Conservation (phyloP, 495 filamentous ascomycete species). For the Hyaloscypha finlandica region DNA sequence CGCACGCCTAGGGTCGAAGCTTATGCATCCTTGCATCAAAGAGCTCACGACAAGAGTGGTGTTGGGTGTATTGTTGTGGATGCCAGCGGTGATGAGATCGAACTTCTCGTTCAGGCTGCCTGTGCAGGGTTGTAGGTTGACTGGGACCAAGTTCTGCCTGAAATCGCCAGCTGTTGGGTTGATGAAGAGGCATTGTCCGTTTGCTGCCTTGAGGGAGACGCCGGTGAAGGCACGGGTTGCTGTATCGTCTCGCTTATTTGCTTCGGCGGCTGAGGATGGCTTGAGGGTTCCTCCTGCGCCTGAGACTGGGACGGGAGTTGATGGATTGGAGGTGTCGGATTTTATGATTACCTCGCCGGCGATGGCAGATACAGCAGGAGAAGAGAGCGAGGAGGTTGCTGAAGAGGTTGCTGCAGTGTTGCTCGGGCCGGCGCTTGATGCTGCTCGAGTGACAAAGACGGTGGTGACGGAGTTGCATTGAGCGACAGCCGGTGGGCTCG, state of each 20-base stretch:
- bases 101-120: slow-evolving; percentile 54
- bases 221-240: slow-evolving; percentile 49
- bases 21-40: slow-evolving; percentile 53
- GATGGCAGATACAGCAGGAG: not conserved
- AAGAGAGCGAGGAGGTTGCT: slow-evolving; percentile 12
- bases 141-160: slow-evolving; percentile 55
- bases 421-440: not conserved
- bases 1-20: slow-evolving; percentile 47
- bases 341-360: not conserved
- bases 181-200: slow-evolving; percentile 52
- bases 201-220: slow-evolving; percentile 46
- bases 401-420: slow-evolving; percentile 4
- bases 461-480: not conserved
- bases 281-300: slow-evolving; percentile 49
- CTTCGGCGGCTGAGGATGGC: slow-evolving; percentile 49
- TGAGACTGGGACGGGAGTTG: slow-evolving; percentile 50
- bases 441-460: not conserved
- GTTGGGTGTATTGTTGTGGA: slow-evolving; percentile 44
- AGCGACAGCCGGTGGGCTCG: not conserved
- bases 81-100: slow-evolving; percentile 53
- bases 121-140: slow-evolving; percentile 46
- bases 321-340: slow-evolving; percentile 40
- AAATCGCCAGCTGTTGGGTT: slow-evolving; percentile 57
- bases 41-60: slow-evolving; percentile 51
- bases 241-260: slow-evolving; percentile 47